phyloP scores from a whole-genome alignment of 1,284 basidiomycete species.

The Ganoderma sinense region DNA sequence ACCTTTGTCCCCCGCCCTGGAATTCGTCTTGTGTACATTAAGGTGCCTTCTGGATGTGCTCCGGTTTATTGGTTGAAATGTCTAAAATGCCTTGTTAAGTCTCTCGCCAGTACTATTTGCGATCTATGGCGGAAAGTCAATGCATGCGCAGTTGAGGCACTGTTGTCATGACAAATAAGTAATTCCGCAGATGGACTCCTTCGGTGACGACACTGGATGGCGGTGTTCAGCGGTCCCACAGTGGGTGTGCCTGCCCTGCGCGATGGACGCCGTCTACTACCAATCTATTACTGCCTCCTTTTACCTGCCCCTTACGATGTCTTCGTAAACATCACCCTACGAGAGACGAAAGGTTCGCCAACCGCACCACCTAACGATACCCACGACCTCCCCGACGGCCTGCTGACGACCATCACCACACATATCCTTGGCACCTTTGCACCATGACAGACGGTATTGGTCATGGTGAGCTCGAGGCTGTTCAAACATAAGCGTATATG shows the following conservation, averaged over 20 bases:
- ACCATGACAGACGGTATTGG: slow-evolving; percentile 1
- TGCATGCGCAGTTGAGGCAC: background rate
- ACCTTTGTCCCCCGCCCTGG: slow-evolving; percentile 8
- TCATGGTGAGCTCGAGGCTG: background rate
- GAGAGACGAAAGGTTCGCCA: background rate
- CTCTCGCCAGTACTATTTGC: too few species aligned
- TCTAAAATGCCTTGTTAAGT: too few species aligned
- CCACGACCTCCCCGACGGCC: background rate
- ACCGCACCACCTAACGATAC: background rate
- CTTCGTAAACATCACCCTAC: slow-evolving; percentile 1
- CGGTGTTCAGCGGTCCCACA: background rate
- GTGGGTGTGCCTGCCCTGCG: background rate
- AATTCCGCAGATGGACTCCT: background rate
- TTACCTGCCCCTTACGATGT: background rate
- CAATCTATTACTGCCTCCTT: background rate
- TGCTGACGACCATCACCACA: background rate
- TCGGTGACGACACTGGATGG: background rate
- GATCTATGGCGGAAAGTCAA: too few species aligned
- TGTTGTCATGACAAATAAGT: background rate
- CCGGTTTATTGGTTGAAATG: too few species aligned
- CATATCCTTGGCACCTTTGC: background rate
- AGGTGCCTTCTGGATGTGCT: background rate
- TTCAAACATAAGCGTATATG: background rate
- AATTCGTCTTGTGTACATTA: background rate
- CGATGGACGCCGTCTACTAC: background rate